A percentile compares a stretch with the other conserved stretches of the same genome.
These are phyloP conservation scores for Fusarium sp. DNA, from an alignment of 2,329 filamentous ascomycete species.

Conservation along the genomic window DNA sequence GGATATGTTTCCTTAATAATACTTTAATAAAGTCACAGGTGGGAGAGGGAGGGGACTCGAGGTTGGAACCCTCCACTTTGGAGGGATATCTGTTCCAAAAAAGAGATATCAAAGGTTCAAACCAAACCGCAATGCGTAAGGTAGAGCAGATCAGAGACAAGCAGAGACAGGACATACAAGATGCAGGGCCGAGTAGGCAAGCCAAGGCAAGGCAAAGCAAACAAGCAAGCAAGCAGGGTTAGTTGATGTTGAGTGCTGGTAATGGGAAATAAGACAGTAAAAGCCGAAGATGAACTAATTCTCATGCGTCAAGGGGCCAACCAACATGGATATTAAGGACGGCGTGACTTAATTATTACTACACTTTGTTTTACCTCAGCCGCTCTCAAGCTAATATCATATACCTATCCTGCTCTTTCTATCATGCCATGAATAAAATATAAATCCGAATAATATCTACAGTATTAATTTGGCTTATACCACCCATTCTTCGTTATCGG, in stretches of 20 bases:
- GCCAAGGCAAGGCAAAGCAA: not conserved
- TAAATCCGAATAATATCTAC: not conserved
- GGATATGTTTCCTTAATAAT: slow-evolving; percentile 43
- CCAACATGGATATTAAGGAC: not conserved
- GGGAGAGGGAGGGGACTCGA: slow-evolving; percentile 15
- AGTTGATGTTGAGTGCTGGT: not conserved
- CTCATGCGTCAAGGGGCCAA: slow-evolving; percentile 19
- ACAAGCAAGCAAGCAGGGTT: slow-evolving; percentile 20
- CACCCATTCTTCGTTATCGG: slow-evolving; percentile 1
- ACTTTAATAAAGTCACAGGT: slow-evolving; percentile 18
- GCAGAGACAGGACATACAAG: slow-evolving; percentile 4
- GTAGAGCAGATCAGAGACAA: slow-evolving; percentile 30
- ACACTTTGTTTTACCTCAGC: slow-evolving; percentile 5
- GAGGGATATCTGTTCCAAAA: slow-evolving; percentile 40
- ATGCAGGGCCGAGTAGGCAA: not conserved
- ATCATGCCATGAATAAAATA: not conserved
- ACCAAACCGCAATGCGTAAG: slow-evolving; percentile 25
- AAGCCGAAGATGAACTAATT: not conserved
- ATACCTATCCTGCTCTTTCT: not conserved
- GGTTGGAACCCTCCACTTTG: slow-evolving; percentile 28
- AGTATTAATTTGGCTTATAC: not conserved
- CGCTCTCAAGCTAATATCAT: not conserved
- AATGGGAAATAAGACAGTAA: slow-evolving; percentile 11
- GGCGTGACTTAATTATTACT: not conserved
- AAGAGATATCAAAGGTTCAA: slow-evolving; percentile 23